These are phyloP conservation scores for Polychaeton citri DNA, from an alignment of 2,329 filamentous ascomycete genomes.

Conservation along the genomic window DNA sequence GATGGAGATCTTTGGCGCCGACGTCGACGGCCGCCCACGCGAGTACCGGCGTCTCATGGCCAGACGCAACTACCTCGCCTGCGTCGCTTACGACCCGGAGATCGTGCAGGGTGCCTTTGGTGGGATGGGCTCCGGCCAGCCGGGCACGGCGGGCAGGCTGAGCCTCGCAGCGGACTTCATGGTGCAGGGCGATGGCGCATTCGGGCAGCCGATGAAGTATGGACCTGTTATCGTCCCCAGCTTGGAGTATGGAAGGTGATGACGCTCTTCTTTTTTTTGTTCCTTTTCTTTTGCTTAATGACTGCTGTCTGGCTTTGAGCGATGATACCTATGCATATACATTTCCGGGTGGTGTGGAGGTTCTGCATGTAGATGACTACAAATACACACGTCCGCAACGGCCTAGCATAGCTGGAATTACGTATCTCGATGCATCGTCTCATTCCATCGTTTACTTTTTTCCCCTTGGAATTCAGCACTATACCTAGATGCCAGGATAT, in stretches of 20 bases:
- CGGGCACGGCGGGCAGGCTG: conserved; percentile 36
- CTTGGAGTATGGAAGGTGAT: conserved; percentile 35
- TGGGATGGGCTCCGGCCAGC: conserved; percentile 16
- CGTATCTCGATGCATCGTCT: no score
- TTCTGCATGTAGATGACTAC: no score
- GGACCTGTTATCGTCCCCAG: conserved; percentile 89
- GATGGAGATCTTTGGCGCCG: conserved; percentile 98
- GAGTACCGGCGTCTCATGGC: conserved; percentile 91
- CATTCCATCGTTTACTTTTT: no score
- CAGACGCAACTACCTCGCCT: conserved; percentile 78
- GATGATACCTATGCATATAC: no score
- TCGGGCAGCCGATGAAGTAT: conserved; percentile 79
- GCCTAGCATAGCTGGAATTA: no score
- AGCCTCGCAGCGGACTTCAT: conserved; percentile 93
- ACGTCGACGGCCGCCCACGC: conserved; percentile 68
- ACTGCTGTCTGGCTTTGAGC: no score
- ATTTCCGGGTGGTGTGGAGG: no score
- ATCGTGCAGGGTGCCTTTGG: conserved; percentile 37
- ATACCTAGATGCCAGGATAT: no score
- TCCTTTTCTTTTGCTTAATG: no score
- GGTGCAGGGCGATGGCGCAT: conserved; percentile 80
- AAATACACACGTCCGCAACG: no score
- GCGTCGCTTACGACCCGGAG: conserved; percentile 90
- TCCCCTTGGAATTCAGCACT: no score
- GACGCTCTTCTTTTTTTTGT: no score